Evolutionary conservation across 2,329 filamentous ascomycete genomes (phyloP), one percentile per base, ranked within the genome.

Genomic region (Penicillium janthinellum): DNA sequence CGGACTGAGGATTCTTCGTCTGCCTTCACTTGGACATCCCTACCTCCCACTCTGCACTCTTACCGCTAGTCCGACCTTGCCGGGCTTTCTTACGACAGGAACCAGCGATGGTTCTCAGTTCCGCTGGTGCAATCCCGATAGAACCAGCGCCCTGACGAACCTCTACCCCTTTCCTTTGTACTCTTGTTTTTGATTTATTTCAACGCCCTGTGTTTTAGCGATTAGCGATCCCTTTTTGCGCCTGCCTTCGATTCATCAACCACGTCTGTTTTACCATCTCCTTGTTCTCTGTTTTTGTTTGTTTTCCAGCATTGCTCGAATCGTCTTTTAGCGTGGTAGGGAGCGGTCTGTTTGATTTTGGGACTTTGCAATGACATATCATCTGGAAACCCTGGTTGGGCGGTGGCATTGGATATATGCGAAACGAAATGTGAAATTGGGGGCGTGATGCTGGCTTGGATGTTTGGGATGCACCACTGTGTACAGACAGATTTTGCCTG

Each of bases 311-410:
- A 41, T 45, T 60, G 28, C 28, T 31, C 28, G 28, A 31, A 31
- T 31, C 28, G 64, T 59, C 54, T 60, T 58, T 58, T 59, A 63
- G 61, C 62, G 61, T 60, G 48, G 54, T 22, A 56, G 44, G 60
- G 48, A 57, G 58, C 50, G 39, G 58, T 31, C 28, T 47, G 39
- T 31, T 54, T 50, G 35, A 50, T 58, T 49, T 44, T 42, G 31
- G 4, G 14, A n/a, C 14, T 3, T 53, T 53, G 50, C 25, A 28
- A 14, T 20, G 12, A 53, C n/a, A 42, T 41, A 8, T n/a, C n/a
- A 15, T n/a, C n/a, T 17, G 37, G 50, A 53, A 41, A 53, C 22
- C 20, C 22, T 10, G 35, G 22, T 53, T 49, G 25, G 45, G 45
- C 45, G 45, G 45, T 14, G 25, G 45, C 8, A 35, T 35, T 49